A percentile compares a stretch with the other conserved stretches of the same genome.
Evolutionary conservation across 257 asterid genomes (phyloP).

Genomic region (Rehmannia glutinosa): DNA sequence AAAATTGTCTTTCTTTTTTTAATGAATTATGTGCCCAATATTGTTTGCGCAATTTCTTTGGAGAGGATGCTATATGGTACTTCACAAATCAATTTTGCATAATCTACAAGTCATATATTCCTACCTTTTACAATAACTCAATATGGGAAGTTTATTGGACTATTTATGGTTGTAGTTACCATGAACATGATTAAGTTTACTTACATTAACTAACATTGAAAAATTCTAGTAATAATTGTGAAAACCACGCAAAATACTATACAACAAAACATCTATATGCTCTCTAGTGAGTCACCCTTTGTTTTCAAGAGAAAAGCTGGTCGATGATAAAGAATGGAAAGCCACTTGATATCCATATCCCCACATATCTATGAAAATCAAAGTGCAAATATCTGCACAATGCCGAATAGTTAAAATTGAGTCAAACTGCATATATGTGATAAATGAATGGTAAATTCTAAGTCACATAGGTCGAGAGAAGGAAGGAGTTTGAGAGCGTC

Average conservation of each 20-base stretch:
- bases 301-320: conserved; percentile 62
- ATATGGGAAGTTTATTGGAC: not conserved
- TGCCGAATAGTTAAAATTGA: conserved; percentile 14
- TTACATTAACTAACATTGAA: not conserved
- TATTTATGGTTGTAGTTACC: not conserved
- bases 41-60: not conserved
- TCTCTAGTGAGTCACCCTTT: conserved; percentile 43
- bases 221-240: not conserved
- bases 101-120: not conserved
- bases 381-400: conserved; percentile 80
- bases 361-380: conserved; percentile 97
- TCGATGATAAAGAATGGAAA: conserved; percentile 81
- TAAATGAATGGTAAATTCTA: not conserved
- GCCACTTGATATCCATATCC: conserved; percentile 71
- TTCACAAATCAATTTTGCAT: not conserved
- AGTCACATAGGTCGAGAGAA: not conserved
- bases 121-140: not conserved
- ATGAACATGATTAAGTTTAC: not conserved
- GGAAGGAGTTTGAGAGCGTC: not conserved
- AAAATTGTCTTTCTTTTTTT: not conserved
- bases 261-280: not conserved
- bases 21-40: no score
- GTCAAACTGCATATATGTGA: conserved; percentile 16
- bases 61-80: not conserved
- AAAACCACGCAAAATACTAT: not conserved